Percentiles rank a stretch among this genome's conserved stretches.
Conservation (phyloP, 805 yeast genomes). For the Naumovozyma dairenensis region DNA sequence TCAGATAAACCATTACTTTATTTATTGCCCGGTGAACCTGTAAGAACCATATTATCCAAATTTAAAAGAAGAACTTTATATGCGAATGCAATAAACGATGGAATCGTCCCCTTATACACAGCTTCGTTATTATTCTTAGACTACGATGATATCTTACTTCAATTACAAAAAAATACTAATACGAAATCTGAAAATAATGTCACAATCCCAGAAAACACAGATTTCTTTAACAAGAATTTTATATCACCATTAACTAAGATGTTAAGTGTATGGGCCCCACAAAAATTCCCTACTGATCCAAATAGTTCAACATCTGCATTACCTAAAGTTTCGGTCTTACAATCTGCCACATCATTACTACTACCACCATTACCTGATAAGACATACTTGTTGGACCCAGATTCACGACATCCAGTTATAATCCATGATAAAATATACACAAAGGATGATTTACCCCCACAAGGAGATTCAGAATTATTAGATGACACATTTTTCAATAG, state of each 20-base stretch:
- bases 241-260: slow-evolving; percentile 38
- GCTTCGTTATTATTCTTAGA: slow-evolving; percentile 60
- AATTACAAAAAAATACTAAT: slow-evolving; percentile 21
- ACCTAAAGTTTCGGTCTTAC: slow-evolving; percentile 60
- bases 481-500: slow-evolving; percentile 13
- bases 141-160: slow-evolving; percentile 38
- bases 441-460: slow-evolving; percentile 41
- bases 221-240: slow-evolving; percentile 22
- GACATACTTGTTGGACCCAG: slow-evolving; percentile 55
- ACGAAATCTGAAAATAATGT: slow-evolving; percentile 2
- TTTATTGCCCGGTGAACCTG: slow-evolving; percentile 55
- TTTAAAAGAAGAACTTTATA: slow-evolving; percentile 61
- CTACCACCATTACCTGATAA: slow-evolving; percentile 62
- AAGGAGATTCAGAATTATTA: slow-evolving; percentile 5
- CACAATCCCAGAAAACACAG: slow-evolving; percentile 7
- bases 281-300: slow-evolving; percentile 9
- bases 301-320: slow-evolving; percentile 30
- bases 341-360: slow-evolving; percentile 56
- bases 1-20: slow-evolving; percentile 45
- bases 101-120: slow-evolving; percentile 71
- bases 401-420: slow-evolving; percentile 44
- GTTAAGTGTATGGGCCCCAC: slow-evolving; percentile 33
- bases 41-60: slow-evolving; percentile 40
- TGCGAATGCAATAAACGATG: slow-evolving; percentile 71
- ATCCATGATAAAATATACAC: slow-evolving; percentile 61